Conservation (phyloP, 2,329 filamentous ascomycete genomes). For the Trichoderma lentiforme region DNA sequence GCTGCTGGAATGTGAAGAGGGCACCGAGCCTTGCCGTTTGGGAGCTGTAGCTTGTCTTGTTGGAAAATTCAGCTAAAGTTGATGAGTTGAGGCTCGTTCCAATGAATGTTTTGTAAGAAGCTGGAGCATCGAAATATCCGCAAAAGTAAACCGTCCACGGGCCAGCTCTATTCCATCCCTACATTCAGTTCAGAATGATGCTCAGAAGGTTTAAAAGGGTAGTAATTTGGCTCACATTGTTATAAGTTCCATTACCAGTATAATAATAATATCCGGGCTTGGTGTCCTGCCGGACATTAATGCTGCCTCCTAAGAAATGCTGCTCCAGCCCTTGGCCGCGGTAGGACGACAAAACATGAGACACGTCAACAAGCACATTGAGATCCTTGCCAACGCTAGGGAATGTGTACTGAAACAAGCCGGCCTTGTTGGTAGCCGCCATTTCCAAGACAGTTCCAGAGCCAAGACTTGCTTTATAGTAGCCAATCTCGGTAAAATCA, state of each 20-base stretch:
- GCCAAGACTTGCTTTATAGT: conserved; percentile 55
- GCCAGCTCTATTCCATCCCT: conserved; percentile 62
- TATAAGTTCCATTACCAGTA: conserved; percentile 58
- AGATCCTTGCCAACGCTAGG: conserved; percentile 37
- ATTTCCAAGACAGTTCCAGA: conserved; percentile 57
- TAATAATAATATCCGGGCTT: conserved; percentile 44
- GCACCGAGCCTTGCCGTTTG: conserved; percentile 42
- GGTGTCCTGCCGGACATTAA: conserved; percentile 46
- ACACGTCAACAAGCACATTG: conserved; percentile 61
- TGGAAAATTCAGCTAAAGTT: conserved; percentile 33
- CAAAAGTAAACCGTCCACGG: conserved; percentile 64
- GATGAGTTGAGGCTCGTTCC: conserved; percentile 33
- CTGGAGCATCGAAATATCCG: conserved; percentile 53
- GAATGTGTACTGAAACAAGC: conserved; percentile 61
- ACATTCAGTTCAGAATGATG: neutral
- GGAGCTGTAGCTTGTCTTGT: conserved; percentile 32
- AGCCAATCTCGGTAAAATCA: conserved; percentile 56
- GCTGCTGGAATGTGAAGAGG: conserved; percentile 52
- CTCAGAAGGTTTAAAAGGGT: no score
- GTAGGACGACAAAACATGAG: conserved; percentile 62
- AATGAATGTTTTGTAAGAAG: conserved; percentile 44
- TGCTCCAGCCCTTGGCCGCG: conserved; percentile 60
- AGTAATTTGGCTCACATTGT: conserved; percentile 46
- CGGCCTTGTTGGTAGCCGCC: conserved; percentile 53
- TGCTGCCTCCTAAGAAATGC: conserved; percentile 57